Evolutionary conservation across 2,329 filamentous ascomycete genomes (phyloP).

Genomic region (Metarhizium anisopliae): DNA sequence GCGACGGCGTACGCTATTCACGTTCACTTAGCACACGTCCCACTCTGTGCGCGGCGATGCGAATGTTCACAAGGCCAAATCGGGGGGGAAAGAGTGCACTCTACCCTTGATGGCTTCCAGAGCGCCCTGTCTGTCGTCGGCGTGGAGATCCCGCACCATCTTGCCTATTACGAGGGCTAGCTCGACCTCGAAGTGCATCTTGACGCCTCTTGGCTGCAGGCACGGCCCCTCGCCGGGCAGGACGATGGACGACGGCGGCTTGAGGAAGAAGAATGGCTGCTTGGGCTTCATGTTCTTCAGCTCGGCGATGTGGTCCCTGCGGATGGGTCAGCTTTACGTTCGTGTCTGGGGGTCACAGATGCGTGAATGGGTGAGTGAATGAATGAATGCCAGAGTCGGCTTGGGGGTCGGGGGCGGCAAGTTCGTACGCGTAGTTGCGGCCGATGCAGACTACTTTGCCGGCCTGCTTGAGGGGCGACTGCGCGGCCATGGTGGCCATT

Average conservation of each 20-base stretch:
- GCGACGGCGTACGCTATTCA: constrained; percentile 71
- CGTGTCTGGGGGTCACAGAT: no score
- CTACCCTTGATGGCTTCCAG: constrained; percentile 73
- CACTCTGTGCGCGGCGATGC: no score
- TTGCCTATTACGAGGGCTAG: constrained; percentile 84
- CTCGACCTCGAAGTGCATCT: constrained; percentile 92
- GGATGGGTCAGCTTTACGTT: not conserved
- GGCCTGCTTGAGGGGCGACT: constrained; percentile 35
- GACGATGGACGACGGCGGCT: constrained; percentile 81
- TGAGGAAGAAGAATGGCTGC: constrained; percentile 98
- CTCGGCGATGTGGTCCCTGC: constrained; percentile 85
- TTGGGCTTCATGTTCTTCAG: constrained; percentile 80
- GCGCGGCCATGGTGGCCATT: constrained; percentile 29
- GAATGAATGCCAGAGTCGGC: no score
- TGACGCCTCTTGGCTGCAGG: constrained; percentile 72
- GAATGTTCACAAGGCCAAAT: no score
- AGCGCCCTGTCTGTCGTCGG: constrained; percentile 65
- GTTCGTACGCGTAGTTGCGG: constrained; percentile 81
- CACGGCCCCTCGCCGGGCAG: constrained; percentile 70
- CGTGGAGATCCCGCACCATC: constrained; percentile 64
- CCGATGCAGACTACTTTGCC: constrained; percentile 87
- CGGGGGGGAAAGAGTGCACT: not conserved
- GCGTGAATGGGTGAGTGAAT: no score
- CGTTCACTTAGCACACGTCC: not conserved
- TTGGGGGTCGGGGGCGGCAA: not conserved